Conservation (phyloP, 805 yeast genomes). For the Soucietia sequanensis region DNA sequence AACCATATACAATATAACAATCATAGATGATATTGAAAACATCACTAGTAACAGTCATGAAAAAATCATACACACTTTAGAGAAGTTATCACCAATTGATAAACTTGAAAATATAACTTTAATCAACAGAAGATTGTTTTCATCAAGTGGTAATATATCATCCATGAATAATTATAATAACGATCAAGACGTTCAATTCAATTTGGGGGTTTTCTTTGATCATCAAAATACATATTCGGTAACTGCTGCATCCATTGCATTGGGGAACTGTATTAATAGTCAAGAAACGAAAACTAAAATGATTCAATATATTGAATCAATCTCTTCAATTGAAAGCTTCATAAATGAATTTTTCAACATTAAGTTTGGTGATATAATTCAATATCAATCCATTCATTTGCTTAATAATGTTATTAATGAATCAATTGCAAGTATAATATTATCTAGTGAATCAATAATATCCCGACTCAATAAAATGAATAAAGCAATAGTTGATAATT, state of each 20-base stretch:
- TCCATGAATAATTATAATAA: constrained; percentile 29
- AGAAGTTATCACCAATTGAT: constrained; percentile 1
- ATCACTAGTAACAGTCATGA: constrained; percentile 5
- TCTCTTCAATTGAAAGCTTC: constrained; percentile 10
- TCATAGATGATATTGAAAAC: constrained; percentile 13
- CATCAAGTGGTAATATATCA: constrained; percentile 33
- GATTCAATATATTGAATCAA: constrained; percentile 5
- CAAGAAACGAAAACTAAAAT: constrained; percentile 12
- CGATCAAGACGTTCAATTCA: constrained; percentile 15
- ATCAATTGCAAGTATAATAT: constrained; percentile 10
- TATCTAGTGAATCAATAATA: constrained; percentile 12
- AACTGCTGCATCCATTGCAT: constrained; percentile 28
- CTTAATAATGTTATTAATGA: constrained; percentile 26
- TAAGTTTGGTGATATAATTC: constrained; percentile 31
- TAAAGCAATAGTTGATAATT: constrained; percentile 32
- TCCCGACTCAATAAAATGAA: constrained; percentile 15
- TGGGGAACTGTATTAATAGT: constrained; percentile 35
- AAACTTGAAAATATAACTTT: constrained; percentile 8
- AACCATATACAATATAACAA: constrained; percentile 18
- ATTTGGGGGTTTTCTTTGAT: constrained; percentile 11
- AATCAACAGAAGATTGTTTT: constrained; percentile 28
- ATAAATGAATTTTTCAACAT: constrained; percentile 17
- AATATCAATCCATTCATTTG: constrained; percentile 35
- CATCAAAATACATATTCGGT: constrained; percentile 20
- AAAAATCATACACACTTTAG: constrained; percentile 8